Base-by-base conservation (phyloP, 768 basidiomycete species). In the Naematelia aurantialba region DNA sequence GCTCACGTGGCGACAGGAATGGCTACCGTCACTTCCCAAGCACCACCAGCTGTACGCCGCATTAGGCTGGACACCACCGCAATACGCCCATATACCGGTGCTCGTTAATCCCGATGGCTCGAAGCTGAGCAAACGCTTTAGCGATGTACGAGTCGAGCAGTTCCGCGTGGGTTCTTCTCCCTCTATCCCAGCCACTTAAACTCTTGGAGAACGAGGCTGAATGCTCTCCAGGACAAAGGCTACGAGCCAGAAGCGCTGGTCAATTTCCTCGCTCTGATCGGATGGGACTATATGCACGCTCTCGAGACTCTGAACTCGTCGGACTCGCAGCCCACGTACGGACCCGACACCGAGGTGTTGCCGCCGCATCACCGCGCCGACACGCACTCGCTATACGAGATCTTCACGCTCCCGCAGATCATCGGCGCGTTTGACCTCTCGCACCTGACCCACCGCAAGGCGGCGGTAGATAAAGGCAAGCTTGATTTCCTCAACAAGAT, bases 111-210 rank as follows among this genome's bases (percentile, higher is more conserved):
- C 85, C 0, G 90, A 97, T 73, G 91, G 92, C 0, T 83, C 85
- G 4, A 99, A 99, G 74, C 89, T 99, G 84, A 91, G 89, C 12
- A 99, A 98, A 74, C 83, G 96, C 13, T 86, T 88, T 34, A 92
- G 91, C 3, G 90, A 94, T 68, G 91, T 92, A 1, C 83, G 84
- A 31, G 91, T 96, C 5, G 79, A 85, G 31, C 87, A 91, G 63
- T 98, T 90, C 72, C 88, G 89, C 60, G 93, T 91, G 70, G 54
- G 81, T 74, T n/a, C 10, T 2, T 5, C 34, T 17, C 14, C 11
- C 48, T 56, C 45, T 2, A 3, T 13, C 26, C 42, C 27, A 1
- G 19, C 17, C 1, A n/a, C 22, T 1, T 26, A 19, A 1, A 2
- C 34, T 24, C 22, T 19, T 24, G 14, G 10, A n/a, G n/a, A 21